Evolutionary conservation across 2,329 filamentous ascomycete species (phyloP).

Genomic region (Hirsutella minnesotensis): DNA sequence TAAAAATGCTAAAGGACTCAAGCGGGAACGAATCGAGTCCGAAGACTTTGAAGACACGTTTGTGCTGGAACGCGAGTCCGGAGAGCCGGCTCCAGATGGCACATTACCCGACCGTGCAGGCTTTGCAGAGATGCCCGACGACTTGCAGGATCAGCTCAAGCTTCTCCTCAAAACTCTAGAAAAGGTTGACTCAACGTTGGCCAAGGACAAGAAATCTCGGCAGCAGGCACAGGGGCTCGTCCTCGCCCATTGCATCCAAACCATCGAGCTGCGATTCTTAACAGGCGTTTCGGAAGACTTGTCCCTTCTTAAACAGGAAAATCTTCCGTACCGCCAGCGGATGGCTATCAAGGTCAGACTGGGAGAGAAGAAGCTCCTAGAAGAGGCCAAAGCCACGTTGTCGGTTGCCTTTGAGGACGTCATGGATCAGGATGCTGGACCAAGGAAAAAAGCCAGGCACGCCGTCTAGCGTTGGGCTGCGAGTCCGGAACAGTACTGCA

Average conservation of each 20-base stretch:
- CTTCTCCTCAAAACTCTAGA: constrained; percentile 35
- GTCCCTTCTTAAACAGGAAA: constrained; percentile 18
- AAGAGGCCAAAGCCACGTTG: constrained; percentile 32
- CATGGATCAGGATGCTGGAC: constrained; percentile 10
- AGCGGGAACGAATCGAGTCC: constrained; percentile 40
- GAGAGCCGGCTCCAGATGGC: constrained; percentile 39
- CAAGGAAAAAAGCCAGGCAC: constrained; percentile 18
- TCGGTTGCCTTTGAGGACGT: constrained; percentile 13
- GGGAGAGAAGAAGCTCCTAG: constrained; percentile 60
- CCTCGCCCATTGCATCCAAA: constrained; percentile 24
- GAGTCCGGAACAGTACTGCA: too few relatives aligned
- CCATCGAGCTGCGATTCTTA: constrained; percentile 27
- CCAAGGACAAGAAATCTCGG: constrained; percentile 37
- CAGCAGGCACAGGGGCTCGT: constrained; percentile 32
- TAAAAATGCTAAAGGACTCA: constrained; percentile 10
- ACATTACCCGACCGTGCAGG: constrained; percentile 24
- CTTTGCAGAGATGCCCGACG: constrained; percentile 32
- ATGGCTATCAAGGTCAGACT: constrained; percentile 59
- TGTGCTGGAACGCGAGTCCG: constrained; percentile 47
- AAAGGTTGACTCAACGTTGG: constrained; percentile 27
- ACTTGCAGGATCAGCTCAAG: constrained; percentile 40
- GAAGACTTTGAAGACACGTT: constrained; percentile 66
- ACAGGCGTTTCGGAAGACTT: constrained; percentile 30
- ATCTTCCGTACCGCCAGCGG: constrained; percentile 23
- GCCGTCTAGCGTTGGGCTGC: constrained; percentile 6